Percentiles rank a stretch among this genome's conserved stretches.
Evolutionary conservation across 2,329 filamentous ascomycete genomes (phyloP).

Genomic region (Cercospora beticola): DNA sequence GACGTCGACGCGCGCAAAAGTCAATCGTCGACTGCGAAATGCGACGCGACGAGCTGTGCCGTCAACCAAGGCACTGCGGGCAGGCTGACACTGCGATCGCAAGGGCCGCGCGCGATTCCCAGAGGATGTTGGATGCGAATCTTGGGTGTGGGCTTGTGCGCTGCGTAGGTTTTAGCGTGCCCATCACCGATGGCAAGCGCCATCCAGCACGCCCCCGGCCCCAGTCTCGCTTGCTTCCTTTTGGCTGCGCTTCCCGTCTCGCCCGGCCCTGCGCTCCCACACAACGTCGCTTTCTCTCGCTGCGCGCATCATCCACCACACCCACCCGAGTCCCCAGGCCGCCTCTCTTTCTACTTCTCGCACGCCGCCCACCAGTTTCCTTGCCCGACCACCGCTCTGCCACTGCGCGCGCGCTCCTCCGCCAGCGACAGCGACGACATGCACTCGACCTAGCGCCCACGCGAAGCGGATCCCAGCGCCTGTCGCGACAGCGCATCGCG

Average conservation of each 20-base stretch:
- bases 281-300: not conserved
- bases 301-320: not conserved
- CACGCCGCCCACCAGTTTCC: not conserved
- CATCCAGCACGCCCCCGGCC: not conserved
- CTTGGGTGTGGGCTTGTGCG: not conserved
- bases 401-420: not conserved
- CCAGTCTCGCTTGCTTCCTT: conserved; percentile 2
- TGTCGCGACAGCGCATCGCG: conserved; percentile 18
- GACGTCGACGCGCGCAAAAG: not conserved
- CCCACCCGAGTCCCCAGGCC: not conserved
- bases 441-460: conserved; percentile 6
- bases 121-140: not conserved
- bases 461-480: conserved; percentile 14
- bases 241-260: not conserved
- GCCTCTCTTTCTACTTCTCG: not conserved
- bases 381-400: not conserved
- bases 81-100: conserved; percentile 8
- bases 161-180: not conserved
- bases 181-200: conserved; percentile 1
- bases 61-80: not conserved
- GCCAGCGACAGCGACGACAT: conserved; percentile 7
- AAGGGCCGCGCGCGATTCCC: not conserved
- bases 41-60: not conserved
- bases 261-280: not conserved
- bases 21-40: not conserved